These are phyloP conservation scores for Laguncularia racemosa DNA, from an alignment of 345 rosid genomes.

Conservation along the genomic window DNA sequence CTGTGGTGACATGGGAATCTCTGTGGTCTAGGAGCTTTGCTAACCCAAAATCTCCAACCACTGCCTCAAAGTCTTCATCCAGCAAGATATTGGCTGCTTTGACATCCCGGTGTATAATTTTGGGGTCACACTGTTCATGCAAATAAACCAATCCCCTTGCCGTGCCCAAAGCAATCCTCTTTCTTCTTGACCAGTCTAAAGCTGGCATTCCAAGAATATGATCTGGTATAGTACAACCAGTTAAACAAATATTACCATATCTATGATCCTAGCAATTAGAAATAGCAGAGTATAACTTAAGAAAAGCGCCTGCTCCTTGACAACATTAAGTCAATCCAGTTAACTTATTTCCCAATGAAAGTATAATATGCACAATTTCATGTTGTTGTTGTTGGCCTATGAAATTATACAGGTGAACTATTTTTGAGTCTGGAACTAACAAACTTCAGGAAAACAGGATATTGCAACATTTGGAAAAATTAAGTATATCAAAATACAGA, in stretches of 20 bases:
- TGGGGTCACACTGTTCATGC: slow-evolving; percentile 93
- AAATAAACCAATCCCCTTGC: slow-evolving; percentile 84
- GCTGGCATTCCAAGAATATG: slow-evolving; percentile 57
- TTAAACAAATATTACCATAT: neutral
- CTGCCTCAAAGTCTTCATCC: slow-evolving; percentile 94
- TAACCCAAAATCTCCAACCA: slow-evolving; percentile 94
- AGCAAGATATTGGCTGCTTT: slow-evolving; percentile 91
- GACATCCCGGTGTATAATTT: slow-evolving; percentile 91
- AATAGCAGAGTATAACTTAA: no score
- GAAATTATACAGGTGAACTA: no score
- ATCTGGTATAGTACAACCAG: slow-evolving; percentile 31
- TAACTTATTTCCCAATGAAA: no score
- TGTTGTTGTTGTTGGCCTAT: no score
- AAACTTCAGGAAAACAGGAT: no score
- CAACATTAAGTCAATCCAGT: no score
- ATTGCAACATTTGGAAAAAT: no score
- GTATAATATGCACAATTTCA: no score
- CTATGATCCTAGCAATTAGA: neutral
- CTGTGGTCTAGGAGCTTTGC: slow-evolving; percentile 95
- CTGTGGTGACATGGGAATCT: slow-evolving; percentile 91
- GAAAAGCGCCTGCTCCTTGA: no score
- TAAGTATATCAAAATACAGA: no score
- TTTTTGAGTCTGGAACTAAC: no score
- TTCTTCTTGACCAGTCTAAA: slow-evolving; percentile 79
- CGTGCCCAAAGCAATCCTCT: slow-evolving; percentile 81